These are phyloP conservation scores for Boletus vermiculosoides DNA, from an alignment of 768 basidiomycete species.

Conservation along the genomic window DNA sequence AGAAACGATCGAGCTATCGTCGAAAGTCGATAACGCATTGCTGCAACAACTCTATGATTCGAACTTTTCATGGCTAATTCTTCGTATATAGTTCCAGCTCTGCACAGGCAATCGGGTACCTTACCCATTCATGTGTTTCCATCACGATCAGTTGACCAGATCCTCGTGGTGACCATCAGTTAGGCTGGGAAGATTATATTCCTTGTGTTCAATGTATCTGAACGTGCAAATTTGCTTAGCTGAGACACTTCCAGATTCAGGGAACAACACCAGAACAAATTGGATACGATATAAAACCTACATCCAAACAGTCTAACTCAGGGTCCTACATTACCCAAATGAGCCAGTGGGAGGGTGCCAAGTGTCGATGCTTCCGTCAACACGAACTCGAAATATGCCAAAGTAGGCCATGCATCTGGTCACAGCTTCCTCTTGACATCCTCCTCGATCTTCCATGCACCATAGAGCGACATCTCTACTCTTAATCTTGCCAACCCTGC, in stretches of 20 bases:
- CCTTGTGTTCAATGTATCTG: neutral
- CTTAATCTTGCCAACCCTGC: constrained; percentile 3
- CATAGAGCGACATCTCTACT: constrained; percentile 9
- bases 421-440: constrained; percentile 6
- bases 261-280: neutral
- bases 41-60: neutral
- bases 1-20: neutral
- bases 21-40: neutral
- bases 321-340: neutral
- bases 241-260: neutral
- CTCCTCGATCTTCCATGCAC: constrained; percentile 7
- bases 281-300: neutral
- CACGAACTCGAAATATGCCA: constrained; percentile 10
- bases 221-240: neutral
- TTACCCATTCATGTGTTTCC: neutral
- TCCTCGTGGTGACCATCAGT: neutral
- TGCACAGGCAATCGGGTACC: neutral
- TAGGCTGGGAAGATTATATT: neutral
- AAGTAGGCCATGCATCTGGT: constrained; percentile 10
- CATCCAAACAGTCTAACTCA: neutral
- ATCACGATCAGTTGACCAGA: neutral
- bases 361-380: constrained; percentile 9
- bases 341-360: neutral
- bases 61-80: neutral
- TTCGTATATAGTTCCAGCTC: too few species aligned